These are phyloP conservation scores for Monosporascus cannonballus DNA, from an alignment of 2,329 filamentous ascomycete species.

Conservation along the genomic window DNA sequence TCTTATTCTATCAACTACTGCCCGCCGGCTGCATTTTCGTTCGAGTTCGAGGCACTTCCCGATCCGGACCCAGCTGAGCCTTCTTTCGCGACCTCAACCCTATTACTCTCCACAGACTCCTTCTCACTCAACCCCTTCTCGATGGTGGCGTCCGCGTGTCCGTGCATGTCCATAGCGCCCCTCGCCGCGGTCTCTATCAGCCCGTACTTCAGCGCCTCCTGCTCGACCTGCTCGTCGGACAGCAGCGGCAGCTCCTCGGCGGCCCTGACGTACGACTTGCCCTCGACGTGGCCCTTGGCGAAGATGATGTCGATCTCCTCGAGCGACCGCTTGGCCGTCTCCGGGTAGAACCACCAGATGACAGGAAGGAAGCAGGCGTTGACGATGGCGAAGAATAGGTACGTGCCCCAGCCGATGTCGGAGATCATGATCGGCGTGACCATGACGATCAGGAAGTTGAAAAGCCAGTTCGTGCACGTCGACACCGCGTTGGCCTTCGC, in stretches of 20 bases:
- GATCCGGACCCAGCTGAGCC: neutral
- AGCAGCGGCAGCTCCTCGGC: conserved; percentile 51
- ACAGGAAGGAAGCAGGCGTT: conserved; percentile 30
- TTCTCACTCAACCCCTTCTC: neutral
- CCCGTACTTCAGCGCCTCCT: conserved; percentile 33
- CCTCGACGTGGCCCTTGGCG: conserved; percentile 52
- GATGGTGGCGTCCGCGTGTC: conserved; percentile 9
- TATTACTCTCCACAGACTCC: neutral
- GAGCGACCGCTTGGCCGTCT: conserved; percentile 41
- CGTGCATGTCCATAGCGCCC: conserved; percentile 7
- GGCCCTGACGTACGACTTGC: conserved; percentile 54
- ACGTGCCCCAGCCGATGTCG: conserved; percentile 50
- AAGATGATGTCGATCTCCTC: conserved; percentile 57
- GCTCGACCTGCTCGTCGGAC: conserved; percentile 44
- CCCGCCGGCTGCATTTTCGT: neutral
- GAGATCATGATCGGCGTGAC: conserved; percentile 59
- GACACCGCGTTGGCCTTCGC: conserved; percentile 46
- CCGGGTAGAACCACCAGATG: conserved; percentile 46
- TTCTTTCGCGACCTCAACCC: neutral
- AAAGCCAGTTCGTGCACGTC: conserved; percentile 42
- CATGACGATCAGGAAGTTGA: conserved; percentile 47
- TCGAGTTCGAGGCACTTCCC: neutral
- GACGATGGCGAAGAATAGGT: conserved; percentile 36
- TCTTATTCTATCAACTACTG: neutral
- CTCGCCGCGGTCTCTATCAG: conserved; percentile 24